A percentile compares a stretch with the other conserved stretches of the same genome.
Conservation (phyloP, 2,329 filamentous ascomycete species). For the Ophiostoma tasmaniense region DNA sequence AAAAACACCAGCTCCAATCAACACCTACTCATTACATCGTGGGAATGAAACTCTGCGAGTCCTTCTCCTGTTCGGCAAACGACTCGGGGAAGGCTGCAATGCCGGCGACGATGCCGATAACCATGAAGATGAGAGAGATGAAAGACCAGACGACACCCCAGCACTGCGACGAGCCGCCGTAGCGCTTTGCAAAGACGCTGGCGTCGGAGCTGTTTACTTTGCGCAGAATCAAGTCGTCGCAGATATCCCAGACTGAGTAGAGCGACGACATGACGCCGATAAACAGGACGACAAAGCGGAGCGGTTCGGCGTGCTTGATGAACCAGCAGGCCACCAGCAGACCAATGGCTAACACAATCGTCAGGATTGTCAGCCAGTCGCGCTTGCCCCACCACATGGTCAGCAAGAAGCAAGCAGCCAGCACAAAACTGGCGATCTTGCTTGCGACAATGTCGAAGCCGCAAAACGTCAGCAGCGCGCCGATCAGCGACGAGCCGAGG, state of each 20-base stretch:
- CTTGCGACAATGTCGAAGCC: slow-evolving; percentile 74
- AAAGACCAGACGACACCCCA: slow-evolving; percentile 75
- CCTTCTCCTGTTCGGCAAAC: slow-evolving; percentile 57
- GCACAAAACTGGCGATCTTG: slow-evolving; percentile 66
- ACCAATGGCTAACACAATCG: slow-evolving; percentile 60
- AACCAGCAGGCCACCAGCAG: slow-evolving; percentile 71
- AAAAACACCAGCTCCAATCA: neutral
- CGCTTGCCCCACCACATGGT: slow-evolving; percentile 73
- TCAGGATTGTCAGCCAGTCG: slow-evolving; percentile 69
- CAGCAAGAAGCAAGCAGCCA: slow-evolving; percentile 67
- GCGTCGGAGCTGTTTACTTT: slow-evolving; percentile 76
- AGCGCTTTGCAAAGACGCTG: slow-evolving; percentile 67
- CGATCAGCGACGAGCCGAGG: slow-evolving; percentile 67
- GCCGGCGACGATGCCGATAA: slow-evolving; percentile 62
- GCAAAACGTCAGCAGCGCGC: slow-evolving; percentile 68
- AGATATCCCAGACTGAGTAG: slow-evolving; percentile 80
- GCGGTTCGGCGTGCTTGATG: slow-evolving; percentile 63
- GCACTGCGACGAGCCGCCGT: slow-evolving; percentile 71
- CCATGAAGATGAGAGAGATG: slow-evolving; percentile 64
- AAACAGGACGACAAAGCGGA: slow-evolving; percentile 63
- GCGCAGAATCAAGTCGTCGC: slow-evolving; percentile 69
- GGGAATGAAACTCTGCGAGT: slow-evolving; percentile 58
- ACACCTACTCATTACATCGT: slow-evolving; percentile 22
- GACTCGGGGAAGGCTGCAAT: slow-evolving; percentile 68
- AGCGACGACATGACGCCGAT: slow-evolving; percentile 75